These are phyloP conservation scores for Meyerozyma sp. DNA, from an alignment of 1,139 yeast species.

Conservation along the genomic window DNA sequence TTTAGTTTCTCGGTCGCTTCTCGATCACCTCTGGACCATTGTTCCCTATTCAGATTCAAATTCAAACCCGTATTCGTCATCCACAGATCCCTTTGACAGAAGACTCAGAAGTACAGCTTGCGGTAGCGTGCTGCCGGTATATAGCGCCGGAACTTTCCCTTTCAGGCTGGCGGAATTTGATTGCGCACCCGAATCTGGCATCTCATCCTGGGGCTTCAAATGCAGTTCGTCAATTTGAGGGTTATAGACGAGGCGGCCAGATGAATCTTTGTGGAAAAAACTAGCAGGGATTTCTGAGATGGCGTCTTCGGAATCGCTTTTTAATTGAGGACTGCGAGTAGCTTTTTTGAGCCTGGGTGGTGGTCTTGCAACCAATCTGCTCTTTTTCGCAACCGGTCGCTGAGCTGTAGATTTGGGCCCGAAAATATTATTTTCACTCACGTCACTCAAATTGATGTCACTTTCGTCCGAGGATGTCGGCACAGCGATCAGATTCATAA, in stretches of 20 bases:
- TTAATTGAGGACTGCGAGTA: too few species aligned
- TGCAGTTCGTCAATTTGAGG: not conserved
- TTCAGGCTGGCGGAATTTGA: not conserved
- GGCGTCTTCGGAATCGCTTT: not conserved
- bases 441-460: too few species aligned
- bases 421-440: too few species aligned
- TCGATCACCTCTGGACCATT: not conserved
- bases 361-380: too few species aligned
- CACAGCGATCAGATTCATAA: too few species aligned
- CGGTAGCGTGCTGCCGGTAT: not conserved
- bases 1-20: too few species aligned
- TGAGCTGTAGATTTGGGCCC: too few species aligned
- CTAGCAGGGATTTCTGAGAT: not conserved
- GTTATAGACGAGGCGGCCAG: not conserved
- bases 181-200: not conserved
- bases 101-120: not conserved
- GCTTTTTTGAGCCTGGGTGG: too few species aligned
- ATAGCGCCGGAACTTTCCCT: not conserved
- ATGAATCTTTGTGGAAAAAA: not conserved
- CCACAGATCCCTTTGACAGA: not conserved
- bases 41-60: not conserved
- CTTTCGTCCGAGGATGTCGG: too few species aligned
- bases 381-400: too few species aligned
- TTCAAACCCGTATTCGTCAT: not conserved
- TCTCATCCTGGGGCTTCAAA: not conserved